phyloP scores from a whole-genome alignment of 202 grass and related monocot species.

The Cymbopogon flexuosus region DNA sequence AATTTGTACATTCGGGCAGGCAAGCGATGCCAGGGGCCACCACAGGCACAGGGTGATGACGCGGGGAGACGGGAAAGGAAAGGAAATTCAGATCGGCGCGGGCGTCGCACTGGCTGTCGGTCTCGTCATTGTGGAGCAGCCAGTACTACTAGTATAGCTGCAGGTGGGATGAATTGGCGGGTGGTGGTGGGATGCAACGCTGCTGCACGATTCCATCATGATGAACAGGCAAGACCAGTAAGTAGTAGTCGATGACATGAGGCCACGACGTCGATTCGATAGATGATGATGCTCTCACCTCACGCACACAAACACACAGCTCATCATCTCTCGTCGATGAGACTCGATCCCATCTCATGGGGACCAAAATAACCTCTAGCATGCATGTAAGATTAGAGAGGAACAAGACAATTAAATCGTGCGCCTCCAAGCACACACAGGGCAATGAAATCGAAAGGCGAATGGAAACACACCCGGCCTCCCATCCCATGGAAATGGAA shows the following conservation, averaged over 20 bases:
- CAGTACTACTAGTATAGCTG: no score
- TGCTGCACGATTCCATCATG: not conserved
- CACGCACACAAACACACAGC: constrained; percentile 19
- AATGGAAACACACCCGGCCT: no score
- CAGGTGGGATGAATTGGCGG: not conserved
- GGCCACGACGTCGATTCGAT: not conserved
- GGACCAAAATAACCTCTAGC: not conserved
- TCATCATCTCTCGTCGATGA: constrained; percentile 3
- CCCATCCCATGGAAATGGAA: no score
- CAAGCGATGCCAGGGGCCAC: not conserved
- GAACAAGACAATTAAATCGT: not conserved
- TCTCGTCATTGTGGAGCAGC: not conserved
- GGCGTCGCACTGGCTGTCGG: not conserved
- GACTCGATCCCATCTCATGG: constrained; percentile 13
- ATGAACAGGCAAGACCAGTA: constrained; percentile 12
- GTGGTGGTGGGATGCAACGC: not conserved
- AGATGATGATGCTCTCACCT: not conserved
- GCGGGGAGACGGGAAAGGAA: not conserved
- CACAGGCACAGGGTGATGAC: not conserved
- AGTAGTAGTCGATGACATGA: constrained; percentile 23
- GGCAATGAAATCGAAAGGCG: not conserved
- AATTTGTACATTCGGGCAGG: constrained; percentile 29
- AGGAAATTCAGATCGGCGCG: constrained; percentile 5
- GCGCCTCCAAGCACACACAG: not conserved
- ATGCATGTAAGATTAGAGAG: not conserved